phyloP scores from a whole-genome alignment of 2,329 filamentous ascomycete genomes.

The Nemania sp. region DNA sequence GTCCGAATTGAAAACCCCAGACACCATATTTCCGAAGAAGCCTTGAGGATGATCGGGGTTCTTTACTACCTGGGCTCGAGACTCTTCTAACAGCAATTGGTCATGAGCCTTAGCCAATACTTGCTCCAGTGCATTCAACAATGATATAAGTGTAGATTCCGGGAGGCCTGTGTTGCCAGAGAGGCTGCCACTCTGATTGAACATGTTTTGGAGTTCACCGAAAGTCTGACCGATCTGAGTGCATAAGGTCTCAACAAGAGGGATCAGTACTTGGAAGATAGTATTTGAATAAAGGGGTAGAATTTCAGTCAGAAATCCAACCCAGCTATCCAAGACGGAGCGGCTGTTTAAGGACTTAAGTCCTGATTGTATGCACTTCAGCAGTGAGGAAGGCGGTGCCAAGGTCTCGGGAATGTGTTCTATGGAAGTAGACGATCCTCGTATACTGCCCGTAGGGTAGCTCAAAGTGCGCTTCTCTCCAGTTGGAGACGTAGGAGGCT shows the following conservation, averaged over 20 bases:
- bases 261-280: conserved; percentile 89
- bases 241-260: conserved; percentile 87
- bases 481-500: conserved; percentile 48
- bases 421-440: conserved; percentile 44
- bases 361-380: conserved; percentile 82
- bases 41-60: conserved; percentile 81
- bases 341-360: conserved; percentile 75
- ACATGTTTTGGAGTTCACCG: conserved; percentile 67
- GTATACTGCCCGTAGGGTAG: conserved; percentile 47
- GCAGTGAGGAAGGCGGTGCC: conserved; percentile 70
- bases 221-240: conserved; percentile 75
- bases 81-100: conserved; percentile 75
- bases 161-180: conserved; percentile 49
- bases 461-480: conserved; percentile 52
- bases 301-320: conserved; percentile 79
- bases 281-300: conserved; percentile 81
- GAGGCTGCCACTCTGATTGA: conserved; percentile 47
- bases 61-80: conserved; percentile 68
- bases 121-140: conserved; percentile 92
- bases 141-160: conserved; percentile 76
- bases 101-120: conserved; percentile 87
- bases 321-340: conserved; percentile 86
- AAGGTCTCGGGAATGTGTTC: conserved; percentile 33
- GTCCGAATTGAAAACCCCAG: conserved; percentile 84
- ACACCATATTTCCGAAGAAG: conserved; percentile 94